Base-by-base conservation (phyloP, 352 stramenopile genomes). In the Peronospora tabacina region DNA sequence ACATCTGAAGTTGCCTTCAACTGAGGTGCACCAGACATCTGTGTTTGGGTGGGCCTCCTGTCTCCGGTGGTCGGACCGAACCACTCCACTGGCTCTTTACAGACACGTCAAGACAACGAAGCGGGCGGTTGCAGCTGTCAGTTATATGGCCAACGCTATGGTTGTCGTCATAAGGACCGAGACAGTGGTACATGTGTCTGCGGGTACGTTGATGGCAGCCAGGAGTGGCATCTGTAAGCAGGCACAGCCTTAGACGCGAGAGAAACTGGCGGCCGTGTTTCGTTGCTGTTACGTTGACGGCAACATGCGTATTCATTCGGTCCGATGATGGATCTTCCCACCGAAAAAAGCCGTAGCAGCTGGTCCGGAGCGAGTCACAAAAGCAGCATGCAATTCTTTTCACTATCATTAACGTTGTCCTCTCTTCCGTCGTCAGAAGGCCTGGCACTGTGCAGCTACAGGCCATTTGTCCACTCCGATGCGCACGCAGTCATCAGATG, bases 1-100 rank as follows among this genome's bases (percentile, higher is more conserved):
- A 32, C 28, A 12, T 32, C 3, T 40, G 53, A 66, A 61, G 51
- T 53, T 46, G 36, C 13, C 52, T 58, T 63, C 48, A 63, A 63
- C 44, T 32, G 7, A 16, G 32, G 32, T 36, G 12, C 32, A 36
- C 10, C 10, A 8, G 1, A 11, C 12, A 16, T 16, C 32, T 36
- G 32, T 16, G 9, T 17, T 7, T 36, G 32, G 32, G 12, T 36
- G 12, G 32, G 32, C 32, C 32, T 16, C 12, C 3, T 36, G 32
- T 8, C 28, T 32, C 12, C 7, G 12, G 12, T 16, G 32, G 2
- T 36, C 22, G 3, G 22, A 26, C 22, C 3, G 12, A 36, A 36
- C 32, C 32, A 36, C 11, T 15, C 30, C 35, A 40, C 46, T 35
- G 47, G 46, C 48, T 55, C 33, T 61, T 16, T 4, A 13, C 19